Evolutionary conservation across 1,284 basidiomycete genomes (phyloP).

Genomic region (Somion occarium): DNA sequence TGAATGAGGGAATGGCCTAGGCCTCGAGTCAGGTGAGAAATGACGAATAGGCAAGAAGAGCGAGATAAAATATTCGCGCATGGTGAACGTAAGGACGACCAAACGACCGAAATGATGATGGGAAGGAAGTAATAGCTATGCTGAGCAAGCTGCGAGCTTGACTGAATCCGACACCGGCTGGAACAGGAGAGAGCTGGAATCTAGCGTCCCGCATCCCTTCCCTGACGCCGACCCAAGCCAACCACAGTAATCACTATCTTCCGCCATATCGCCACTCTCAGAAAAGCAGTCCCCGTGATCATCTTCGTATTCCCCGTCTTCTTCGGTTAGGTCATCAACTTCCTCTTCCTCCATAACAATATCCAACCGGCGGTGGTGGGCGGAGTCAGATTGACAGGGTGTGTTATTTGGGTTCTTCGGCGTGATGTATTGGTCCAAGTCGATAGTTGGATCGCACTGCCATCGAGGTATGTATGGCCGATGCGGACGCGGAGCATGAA

Average conservation of each 20-base stretch:
- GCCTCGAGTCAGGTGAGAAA: background rate
- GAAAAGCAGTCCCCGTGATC: background rate
- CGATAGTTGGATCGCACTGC: conserved; percentile 13
- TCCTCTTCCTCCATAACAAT: background rate
- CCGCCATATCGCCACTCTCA: background rate
- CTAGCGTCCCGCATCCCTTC: conserved; percentile 9
- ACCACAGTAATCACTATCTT: background rate
- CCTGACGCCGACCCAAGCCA: background rate
- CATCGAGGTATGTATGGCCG: conserved; percentile 13
- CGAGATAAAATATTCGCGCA: background rate
- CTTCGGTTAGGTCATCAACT: background rate
- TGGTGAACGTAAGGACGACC: background rate
- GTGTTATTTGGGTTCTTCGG: background rate
- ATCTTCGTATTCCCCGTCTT: background rate
- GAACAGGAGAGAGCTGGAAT: conserved; percentile 18
- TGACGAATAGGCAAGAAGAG: background rate
- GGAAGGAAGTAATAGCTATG: background rate
- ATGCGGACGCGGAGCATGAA: conserved; percentile 17
- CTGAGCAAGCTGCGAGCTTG: background rate
- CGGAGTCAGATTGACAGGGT: background rate
- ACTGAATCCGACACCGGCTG: conserved; percentile 22
- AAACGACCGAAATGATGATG: background rate
- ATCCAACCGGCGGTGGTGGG: background rate
- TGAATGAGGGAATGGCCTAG: background rate
- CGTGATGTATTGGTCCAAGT: conserved; percentile 11